A percentile compares a stretch with the other conserved stretches of the same genome.
These are phyloP conservation scores for Gossypium bickii DNA, from an alignment of 345 rosid species.

Conservation along the genomic window DNA sequence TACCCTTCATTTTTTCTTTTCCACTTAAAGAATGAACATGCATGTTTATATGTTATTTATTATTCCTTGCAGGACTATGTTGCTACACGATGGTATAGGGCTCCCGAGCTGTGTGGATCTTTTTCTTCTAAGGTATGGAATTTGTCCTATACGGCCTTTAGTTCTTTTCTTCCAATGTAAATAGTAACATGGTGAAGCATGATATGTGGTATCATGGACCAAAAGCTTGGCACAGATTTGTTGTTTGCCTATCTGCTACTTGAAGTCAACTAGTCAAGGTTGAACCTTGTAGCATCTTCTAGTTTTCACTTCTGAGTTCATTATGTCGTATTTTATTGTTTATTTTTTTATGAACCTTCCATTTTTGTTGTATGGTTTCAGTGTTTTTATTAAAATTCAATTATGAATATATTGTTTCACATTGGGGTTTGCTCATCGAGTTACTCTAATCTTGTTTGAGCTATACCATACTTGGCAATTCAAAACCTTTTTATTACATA, in stretches of 20 bases:
- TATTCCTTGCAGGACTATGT: slow-evolving; percentile 70
- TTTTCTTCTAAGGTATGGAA: slow-evolving; percentile 84
- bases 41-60: slow-evolving; percentile 14
- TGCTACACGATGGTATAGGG: slow-evolving; percentile 99
- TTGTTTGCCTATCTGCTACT: neutral
- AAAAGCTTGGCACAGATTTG: slow-evolving; percentile 8
- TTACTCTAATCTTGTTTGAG: neutral
- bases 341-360: neutral
- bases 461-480: slow-evolving; percentile 16
- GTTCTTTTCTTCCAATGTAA: neutral
- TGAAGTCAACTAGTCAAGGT: neutral
- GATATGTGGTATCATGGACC: slow-evolving; percentile 10
- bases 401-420: neutral
- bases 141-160: neutral
- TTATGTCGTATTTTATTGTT: neutral
- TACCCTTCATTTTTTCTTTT: neutral
- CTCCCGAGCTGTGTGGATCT: slow-evolving; percentile 97
- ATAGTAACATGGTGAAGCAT: slow-evolving; percentile 17
- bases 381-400: neutral
- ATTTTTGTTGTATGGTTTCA: neutral
- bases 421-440: neutral
- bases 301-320: neutral
- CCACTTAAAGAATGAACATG: slow-evolving; percentile 1
- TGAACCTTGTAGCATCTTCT: neutral
- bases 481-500: slow-evolving; percentile 22